phyloP scores from a whole-genome alignment of 805 yeast species.

The Kodamaea fukazawae region DNA sequence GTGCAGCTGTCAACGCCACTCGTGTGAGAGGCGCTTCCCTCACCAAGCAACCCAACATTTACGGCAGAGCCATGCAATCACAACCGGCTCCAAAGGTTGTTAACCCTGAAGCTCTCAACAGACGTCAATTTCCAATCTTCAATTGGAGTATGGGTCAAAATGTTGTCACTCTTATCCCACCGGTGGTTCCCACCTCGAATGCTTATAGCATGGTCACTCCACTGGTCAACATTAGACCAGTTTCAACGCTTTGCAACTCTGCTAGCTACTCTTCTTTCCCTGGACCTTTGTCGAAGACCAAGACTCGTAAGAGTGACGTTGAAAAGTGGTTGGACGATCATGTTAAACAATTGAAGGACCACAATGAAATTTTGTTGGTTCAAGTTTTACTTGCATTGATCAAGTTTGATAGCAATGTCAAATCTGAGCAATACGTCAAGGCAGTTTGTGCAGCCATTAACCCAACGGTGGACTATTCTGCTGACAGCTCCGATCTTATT shows the following conservation, averaged over 20 bases:
- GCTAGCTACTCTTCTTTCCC: constrained; percentile 47
- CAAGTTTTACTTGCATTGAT: constrained; percentile 28
- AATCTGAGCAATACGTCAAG: constrained; percentile 26
- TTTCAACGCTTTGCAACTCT: constrained; percentile 19
- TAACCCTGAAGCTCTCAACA: constrained; percentile 53
- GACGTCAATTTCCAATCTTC: constrained; percentile 74
- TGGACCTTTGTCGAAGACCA: constrained; percentile 61
- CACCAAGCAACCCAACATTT: constrained; percentile 15
- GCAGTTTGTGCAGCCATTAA: constrained; percentile 39
- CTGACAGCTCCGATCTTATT: not conserved
- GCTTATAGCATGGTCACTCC: constrained; percentile 4
- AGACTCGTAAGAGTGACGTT: constrained; percentile 62
- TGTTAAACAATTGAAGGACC: constrained; percentile 10
- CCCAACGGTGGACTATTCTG: constrained; percentile 36
- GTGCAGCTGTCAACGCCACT: constrained; percentile 8
- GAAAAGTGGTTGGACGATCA: constrained; percentile 54
- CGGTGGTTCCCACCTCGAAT: constrained; percentile 5
- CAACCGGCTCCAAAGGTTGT: constrained; percentile 29
- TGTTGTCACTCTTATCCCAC: constrained; percentile 29
- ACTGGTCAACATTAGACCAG: constrained; percentile 34
- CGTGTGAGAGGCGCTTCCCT: constrained; percentile 27
- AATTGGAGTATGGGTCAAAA: constrained; percentile 49
- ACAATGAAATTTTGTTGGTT: constrained; percentile 29
- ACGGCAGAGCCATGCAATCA: constrained; percentile 9
- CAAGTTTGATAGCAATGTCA: constrained; percentile 30